These are phyloP conservation scores for Hymenoscyphus albidus DNA, from an alignment of 2,329 filamentous ascomycete species.

Conservation along the genomic window DNA sequence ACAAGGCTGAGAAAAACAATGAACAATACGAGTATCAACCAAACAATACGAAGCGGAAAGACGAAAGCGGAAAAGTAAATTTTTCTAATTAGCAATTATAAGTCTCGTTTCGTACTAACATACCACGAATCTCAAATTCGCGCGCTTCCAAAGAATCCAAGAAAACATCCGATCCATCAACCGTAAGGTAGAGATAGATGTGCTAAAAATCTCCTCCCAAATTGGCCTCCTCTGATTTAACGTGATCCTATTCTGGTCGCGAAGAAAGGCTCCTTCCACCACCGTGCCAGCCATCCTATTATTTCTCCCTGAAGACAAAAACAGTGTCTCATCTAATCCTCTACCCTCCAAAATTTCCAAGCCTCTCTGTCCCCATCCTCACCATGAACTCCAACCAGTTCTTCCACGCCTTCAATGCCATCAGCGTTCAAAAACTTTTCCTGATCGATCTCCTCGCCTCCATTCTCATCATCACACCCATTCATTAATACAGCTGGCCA, in stretches of 20 bases:
- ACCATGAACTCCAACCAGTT: conserved; percentile 75
- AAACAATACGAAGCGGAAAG: not conserved
- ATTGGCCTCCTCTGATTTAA: not conserved
- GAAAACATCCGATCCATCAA: not conserved
- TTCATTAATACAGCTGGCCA: conserved; percentile 91
- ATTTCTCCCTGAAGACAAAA: not conserved
- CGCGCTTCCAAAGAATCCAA: not conserved
- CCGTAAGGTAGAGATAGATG: not conserved
- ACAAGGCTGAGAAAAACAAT: not conserved
- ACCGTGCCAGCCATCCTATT: conserved; percentile 20
- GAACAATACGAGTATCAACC: not conserved
- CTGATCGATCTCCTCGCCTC: conserved; percentile 88
- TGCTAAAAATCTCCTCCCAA: not conserved
- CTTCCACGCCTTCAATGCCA: conserved; percentile 80
- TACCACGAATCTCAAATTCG: not conserved
- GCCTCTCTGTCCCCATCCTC: conserved; percentile 66
- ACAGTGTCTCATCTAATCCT: conserved; percentile 34
- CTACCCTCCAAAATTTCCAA: conserved; percentile 82
- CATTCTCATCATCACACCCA: conserved; percentile 70
- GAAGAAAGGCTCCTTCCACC: not conserved
- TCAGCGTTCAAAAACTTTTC: conserved; percentile 83
- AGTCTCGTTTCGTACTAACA: not conserved
- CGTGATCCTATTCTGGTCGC: not conserved
- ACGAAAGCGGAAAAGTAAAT: not conserved
- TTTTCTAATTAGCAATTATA: not conserved